Percentiles rank a stretch among this genome's conserved stretches.
These are phyloP conservation scores for Phytophthora nicotianae DNA, from an alignment of 352 stramenopile species.

Conservation along the genomic window DNA sequence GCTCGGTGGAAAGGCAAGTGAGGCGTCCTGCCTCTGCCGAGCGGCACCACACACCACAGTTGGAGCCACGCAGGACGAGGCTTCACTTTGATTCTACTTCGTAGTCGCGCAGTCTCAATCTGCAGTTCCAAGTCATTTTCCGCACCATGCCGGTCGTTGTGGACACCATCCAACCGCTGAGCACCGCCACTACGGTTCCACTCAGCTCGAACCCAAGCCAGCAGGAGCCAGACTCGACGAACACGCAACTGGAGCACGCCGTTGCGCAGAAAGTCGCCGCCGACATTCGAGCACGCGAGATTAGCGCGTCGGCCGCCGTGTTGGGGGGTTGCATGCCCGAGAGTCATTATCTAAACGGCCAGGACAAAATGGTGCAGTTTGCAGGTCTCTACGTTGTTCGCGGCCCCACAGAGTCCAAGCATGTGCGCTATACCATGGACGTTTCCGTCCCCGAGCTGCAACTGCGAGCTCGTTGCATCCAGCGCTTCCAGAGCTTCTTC, in stretches of 20 bases:
- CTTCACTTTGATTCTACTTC: conserved; percentile 5
- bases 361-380: conserved; percentile 56
- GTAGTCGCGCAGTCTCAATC: conserved; percentile 9
- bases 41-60: conserved; percentile 25
- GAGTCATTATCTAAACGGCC: conserved; percentile 37
- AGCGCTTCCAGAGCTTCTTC: conserved; percentile 68
- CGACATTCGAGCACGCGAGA: conserved; percentile 18
- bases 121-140: conserved; percentile 6
- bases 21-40: conserved; percentile 21
- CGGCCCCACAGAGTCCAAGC: conserved; percentile 49
- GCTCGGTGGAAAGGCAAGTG: conserved; percentile 20
- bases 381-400: conserved; percentile 61
- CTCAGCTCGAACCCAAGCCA: conserved; percentile 31
- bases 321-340: conserved; percentile 30
- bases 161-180: conserved; percentile 36
- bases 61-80: neutral
- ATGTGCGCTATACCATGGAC: conserved; percentile 76
- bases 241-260: conserved; percentile 31
- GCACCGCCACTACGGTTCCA: conserved; percentile 26
- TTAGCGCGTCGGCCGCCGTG: conserved; percentile 34
- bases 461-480: conserved; percentile 51
- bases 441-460: conserved; percentile 47
- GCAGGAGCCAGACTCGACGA: conserved; percentile 25
- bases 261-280: conserved; percentile 32
- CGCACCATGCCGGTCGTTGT: conserved; percentile 34